phyloP scores from a whole-genome alignment of 331 rosid species.

The Malus hybrid region DNA sequence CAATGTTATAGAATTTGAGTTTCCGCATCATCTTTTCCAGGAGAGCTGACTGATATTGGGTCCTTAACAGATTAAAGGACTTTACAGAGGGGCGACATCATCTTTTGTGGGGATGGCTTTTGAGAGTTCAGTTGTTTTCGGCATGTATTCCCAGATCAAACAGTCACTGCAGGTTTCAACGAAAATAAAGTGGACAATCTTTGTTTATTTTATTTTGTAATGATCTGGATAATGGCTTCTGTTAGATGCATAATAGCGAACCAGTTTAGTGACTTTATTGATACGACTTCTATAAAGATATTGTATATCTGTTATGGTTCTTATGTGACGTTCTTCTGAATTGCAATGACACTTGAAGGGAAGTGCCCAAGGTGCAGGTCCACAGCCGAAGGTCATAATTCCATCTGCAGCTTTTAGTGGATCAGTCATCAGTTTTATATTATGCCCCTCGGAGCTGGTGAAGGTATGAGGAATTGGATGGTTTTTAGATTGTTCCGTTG shows the following conservation, averaged over 20 bases:
- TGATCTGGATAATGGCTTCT: not conserved
- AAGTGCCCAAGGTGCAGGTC: slow-evolving; percentile 47
- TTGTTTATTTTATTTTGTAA: slow-evolving; percentile 6
- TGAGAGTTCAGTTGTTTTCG: slow-evolving; percentile 84
- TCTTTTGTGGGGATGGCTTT: slow-evolving; percentile 90
- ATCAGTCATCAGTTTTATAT: slow-evolving; percentile 74
- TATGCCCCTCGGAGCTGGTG: slow-evolving; percentile 85
- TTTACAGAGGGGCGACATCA: slow-evolving; percentile 91
- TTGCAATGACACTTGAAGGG: slow-evolving; percentile 44
- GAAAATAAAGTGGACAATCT: slow-evolving; percentile 13
- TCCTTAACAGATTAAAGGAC: slow-evolving; percentile 74
- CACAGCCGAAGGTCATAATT: slow-evolving; percentile 57
- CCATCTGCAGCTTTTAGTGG: slow-evolving; percentile 88
- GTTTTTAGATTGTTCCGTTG: slow-evolving; percentile 10
- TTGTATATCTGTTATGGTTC: slow-evolving; percentile 6
- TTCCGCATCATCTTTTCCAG: not conserved
- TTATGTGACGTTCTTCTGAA: not conserved
- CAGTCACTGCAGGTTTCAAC: slow-evolving; percentile 64
- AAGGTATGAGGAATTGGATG: slow-evolving; percentile 52
- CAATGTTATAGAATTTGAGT: not conserved
- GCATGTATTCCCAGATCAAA: slow-evolving; percentile 84
- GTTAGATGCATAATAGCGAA: not conserved
- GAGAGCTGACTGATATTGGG: slow-evolving; percentile 14
- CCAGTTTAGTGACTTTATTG: not conserved
- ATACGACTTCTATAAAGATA: not conserved